Evolutionary conservation across 768 basidiomycete genomes (phyloP), one percentile per base, ranked within the genome.

Genomic region (Boletus rubropictus): DNA sequence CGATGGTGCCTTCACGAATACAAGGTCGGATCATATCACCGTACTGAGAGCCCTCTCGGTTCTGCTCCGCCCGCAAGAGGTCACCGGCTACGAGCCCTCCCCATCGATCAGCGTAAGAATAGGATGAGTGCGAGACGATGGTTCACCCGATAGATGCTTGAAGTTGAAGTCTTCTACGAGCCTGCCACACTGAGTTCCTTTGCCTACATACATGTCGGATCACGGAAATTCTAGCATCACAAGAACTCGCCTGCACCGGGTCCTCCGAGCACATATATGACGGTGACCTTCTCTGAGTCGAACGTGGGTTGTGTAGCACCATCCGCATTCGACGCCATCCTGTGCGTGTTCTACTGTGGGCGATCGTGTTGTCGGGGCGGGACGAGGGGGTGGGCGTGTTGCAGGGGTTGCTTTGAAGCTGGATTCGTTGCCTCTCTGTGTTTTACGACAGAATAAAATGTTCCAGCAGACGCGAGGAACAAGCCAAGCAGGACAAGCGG

Each of bases 211-310:
- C 45, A 29, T 48, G 31, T 46, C 38, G 46, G 40, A 50, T 43
- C 11, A 22, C n/a, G 48, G 17, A 25, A 49, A 35, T 17, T 42
- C 48, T 25, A 44, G 58, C 8, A 5, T 15, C n/a, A 35, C 28
- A 29, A 27, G 7, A 22, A 56, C 65, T 70, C 52, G 85, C 94
- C 94, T 58, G 93, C 93, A 42, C 96, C 96, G 17, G 96, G 96
- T 1, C 96, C 96, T 31, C 96, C 96, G 12, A 99, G 83, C 21
- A 98, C 94, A 60, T 89, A 99, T 60, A 98, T 75, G 48, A 99
- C 94, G 15, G 79, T 84, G 58, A 97, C 85, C 53, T 89, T 84
- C 39, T 64, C 62, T 27, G 71, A 66, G 65, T 89, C 81, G 59
- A 96, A 95, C 11, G 22, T 36, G 12, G 62, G 56, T 33, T 27